Percentiles rank a stretch among this genome's conserved stretches.
Evolutionary conservation across 129 eudicot species (phyloP).

Genomic region (Erigeron canadensis): DNA sequence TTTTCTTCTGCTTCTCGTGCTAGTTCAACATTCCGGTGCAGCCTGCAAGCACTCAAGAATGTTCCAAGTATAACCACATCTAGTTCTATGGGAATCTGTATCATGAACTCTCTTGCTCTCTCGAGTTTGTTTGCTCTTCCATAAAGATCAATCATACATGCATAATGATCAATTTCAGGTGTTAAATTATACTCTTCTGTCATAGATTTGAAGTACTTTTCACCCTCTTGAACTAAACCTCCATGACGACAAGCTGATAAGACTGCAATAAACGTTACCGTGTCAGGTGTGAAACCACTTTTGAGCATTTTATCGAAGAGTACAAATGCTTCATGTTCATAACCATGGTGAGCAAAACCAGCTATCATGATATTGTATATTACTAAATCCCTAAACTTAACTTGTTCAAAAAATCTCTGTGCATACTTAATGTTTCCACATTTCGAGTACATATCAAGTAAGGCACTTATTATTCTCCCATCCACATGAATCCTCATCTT

Average conservation of each 20-base stretch:
- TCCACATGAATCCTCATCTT: constrained; percentile 45
- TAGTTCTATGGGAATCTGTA: constrained; percentile 55
- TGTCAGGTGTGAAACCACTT: constrained; percentile 48
- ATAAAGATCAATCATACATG: constrained; percentile 87
- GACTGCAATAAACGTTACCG: constrained; percentile 68
- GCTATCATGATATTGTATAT: constrained; percentile 81
- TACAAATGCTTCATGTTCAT: constrained; percentile 50
- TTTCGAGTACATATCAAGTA: constrained; percentile 85
- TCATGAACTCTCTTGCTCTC: constrained; percentile 57
- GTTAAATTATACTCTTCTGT: constrained; percentile 44
- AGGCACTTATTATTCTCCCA: constrained; percentile 45
- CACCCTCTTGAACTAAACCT: constrained; percentile 69
- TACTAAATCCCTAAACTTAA: constrained; percentile 45
- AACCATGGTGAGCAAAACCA: constrained; percentile 87
- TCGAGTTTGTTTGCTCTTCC: constrained; percentile 70
- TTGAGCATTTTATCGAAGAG: constrained; percentile 34
- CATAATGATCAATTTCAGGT: constrained; percentile 88
- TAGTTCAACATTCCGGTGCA: constrained; percentile 52
- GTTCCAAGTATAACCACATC: constrained; percentile 68
- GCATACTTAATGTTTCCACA: constrained; percentile 73
- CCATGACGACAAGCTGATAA: constrained; percentile 87
- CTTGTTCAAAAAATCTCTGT: constrained; percentile 38
- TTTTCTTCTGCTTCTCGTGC: constrained; percentile 71
- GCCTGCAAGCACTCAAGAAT: constrained; percentile 68
- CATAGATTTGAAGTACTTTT: constrained; percentile 63